Percentiles rank a stretch among this genome's conserved stretches.
These are phyloP conservation scores for Potentilla sterilis DNA, from an alignment of 306 rosid genomes.

Conservation along the genomic window DNA sequence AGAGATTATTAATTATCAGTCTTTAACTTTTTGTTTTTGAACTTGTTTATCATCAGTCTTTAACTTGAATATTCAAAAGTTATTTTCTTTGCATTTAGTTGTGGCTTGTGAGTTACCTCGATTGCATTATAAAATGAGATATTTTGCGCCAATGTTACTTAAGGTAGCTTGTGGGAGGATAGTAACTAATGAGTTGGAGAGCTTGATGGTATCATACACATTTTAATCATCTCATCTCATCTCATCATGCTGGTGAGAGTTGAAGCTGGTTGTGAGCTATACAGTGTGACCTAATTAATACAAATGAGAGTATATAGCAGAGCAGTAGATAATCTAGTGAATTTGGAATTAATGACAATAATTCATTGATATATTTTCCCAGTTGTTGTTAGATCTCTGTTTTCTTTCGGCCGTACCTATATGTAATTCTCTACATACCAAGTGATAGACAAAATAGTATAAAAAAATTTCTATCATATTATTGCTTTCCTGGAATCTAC, in stretches of 20 bases:
- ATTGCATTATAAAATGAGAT: neutral
- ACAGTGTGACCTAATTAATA: neutral
- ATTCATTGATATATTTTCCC: no score
- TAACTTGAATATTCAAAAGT: no score
- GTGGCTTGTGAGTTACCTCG: neutral
- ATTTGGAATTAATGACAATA: neutral
- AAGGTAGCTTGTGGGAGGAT: neutral
- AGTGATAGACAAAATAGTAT: neutral
- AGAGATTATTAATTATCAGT: no score
- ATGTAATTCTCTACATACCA: neutral
- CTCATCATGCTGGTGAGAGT: neutral
- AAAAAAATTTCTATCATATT: neutral
- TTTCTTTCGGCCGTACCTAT: neutral
- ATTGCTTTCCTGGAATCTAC: neutral
- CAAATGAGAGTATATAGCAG: no score
- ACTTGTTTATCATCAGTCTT: no score
- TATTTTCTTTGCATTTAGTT: no score
- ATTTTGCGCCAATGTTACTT: no score
- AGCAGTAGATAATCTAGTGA: no score
- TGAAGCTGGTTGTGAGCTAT: no score
- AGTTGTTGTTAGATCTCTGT: neutral
- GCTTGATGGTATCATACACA: no score
- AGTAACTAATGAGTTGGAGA: neutral
- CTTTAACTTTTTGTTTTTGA: no score
- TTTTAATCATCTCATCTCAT: neutral